Evolutionary conservation across 78 protist species (phyloP).

Genomic region (Dictyostelium brefeldianum): DNA sequence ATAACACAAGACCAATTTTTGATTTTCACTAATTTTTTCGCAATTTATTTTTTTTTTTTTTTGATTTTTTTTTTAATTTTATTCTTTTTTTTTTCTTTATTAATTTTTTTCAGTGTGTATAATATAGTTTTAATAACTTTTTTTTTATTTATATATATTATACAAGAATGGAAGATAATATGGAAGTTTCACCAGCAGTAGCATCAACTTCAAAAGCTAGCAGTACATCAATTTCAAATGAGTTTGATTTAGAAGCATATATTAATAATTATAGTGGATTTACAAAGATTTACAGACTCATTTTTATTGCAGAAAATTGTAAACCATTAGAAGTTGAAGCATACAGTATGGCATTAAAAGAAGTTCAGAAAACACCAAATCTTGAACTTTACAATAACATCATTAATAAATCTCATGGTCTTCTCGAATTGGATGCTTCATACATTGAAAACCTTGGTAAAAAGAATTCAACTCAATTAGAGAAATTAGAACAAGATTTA

Average conservation of each 20-base stretch:
- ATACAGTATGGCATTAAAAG: conserved; percentile 30
- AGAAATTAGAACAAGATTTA: conserved; percentile 86
- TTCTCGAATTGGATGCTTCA: conserved; percentile 14
- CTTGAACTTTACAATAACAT: conserved; percentile 15
- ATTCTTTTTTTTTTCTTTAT: neutral
- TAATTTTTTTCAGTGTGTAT: no score
- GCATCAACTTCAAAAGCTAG: neutral
- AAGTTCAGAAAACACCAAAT: conserved; percentile 52
- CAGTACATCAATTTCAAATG: conserved; percentile 32
- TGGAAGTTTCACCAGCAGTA: neutral
- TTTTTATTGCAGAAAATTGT: conserved; percentile 59
- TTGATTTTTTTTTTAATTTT: neutral
- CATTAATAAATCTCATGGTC: conserved; percentile 4
- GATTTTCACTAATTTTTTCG: neutral
- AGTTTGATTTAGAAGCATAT: conserved; percentile 75
- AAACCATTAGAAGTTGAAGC: conserved; percentile 54
- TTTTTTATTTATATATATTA: neutral
- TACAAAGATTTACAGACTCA: conserved; percentile 63
- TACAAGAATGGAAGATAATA: neutral
- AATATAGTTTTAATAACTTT: no score
- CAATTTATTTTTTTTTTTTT: neutral
- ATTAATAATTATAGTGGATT: conserved; percentile 75
- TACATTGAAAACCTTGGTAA: conserved; percentile 63
- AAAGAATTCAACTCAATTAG: conserved; percentile 36
- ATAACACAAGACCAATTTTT: no score